phyloP scores from a whole-genome alignment of 805 yeast species.

The Torulaspora quercuum region DNA sequence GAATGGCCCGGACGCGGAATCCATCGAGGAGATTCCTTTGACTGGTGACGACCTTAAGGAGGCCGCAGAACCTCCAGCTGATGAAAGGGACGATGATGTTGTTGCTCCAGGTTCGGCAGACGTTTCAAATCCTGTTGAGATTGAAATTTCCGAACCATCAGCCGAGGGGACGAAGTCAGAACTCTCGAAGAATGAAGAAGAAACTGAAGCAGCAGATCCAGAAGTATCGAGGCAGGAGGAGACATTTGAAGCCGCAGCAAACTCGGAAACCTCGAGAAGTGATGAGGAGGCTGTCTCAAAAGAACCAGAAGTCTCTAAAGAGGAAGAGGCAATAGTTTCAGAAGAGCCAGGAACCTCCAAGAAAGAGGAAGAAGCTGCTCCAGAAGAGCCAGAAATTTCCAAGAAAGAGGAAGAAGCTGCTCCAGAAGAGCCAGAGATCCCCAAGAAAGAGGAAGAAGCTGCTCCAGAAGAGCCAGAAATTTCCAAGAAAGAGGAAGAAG shows the following conservation, averaged over 20 bases:
- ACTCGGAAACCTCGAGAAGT: no score
- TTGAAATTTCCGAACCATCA: slow-evolving; percentile 6
- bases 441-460: slow-evolving; percentile 16
- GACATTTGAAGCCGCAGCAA: no score
- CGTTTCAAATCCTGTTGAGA: slow-evolving; percentile 8
- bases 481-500: slow-evolving; percentile 16
- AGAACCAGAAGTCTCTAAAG: no score
- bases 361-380: no score
- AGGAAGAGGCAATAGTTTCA: no score
- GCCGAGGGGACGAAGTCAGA: no score
- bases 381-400: no score
- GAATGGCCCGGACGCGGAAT: not conserved
- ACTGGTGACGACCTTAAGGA: slow-evolving; percentile 13
- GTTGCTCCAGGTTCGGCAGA: slow-evolving; percentile 12
- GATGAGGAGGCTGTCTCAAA: no score
- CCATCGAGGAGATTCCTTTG: slow-evolving; percentile 1
- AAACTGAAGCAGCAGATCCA: slow-evolving; percentile 8
- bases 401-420: no score
- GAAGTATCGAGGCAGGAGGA: slow-evolving; percentile 11
- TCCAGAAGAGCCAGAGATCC: slow-evolving; percentile 7
- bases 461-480: slow-evolving; percentile 10
- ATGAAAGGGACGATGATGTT: slow-evolving; percentile 11
- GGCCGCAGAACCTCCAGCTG: slow-evolving; percentile 4
- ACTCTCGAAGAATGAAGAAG: slow-evolving; percentile 1
- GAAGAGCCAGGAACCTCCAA: no score